Evolutionary conservation across 176 grass and related monocot species (phyloP), one percentile per base, ranked within the genome.

Genomic region (Oryza glaberrima): DNA sequence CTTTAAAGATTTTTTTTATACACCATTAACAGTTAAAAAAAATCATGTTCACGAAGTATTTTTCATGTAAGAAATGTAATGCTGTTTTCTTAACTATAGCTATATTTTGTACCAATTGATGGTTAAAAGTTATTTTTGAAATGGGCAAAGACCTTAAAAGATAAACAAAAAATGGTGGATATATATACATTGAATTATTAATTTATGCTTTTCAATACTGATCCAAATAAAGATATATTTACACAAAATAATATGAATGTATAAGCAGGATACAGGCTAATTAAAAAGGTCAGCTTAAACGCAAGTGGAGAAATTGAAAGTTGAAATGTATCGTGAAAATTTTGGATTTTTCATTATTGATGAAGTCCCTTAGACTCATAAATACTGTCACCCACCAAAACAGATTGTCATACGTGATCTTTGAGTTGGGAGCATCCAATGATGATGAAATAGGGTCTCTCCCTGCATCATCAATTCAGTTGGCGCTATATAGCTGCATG

Each of bases 341-440:
- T 77, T 61, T 77, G 75, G 30, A 85, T 56, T 77, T 77, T 61
- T 70, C 69, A 25, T 56, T 69, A 54, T 70, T 70, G 16, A 77
- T 70, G 16, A 77, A 77, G 47, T 70, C 74, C 51, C 48, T 28
- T 85, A 34, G 65, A 35, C 56, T 85, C 74, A 77, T 77, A 77
- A 85, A 85, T 85, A 70, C 15, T 60, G 65, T 69, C 74, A 85
- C 52, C 83, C 7, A 70, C 83, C 65, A 60, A 70, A 70, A 70
- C 65, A 54, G 83, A 70, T 60, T 47, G 46, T 77, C 73, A 70
- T 69, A 60, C 14, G 22, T 25, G 19, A 69, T 77, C 40, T 30
- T 75, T n/a, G 72, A 77, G 73, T 69, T 84, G 73, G 73, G n/a
- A 76, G 51, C 46, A 76, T 84, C 45, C 36, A 72, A 49, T 83